Evolutionary conservation across 805 yeast species (phyloP).

Genomic region (Saccharomyces eubayanus): DNA sequence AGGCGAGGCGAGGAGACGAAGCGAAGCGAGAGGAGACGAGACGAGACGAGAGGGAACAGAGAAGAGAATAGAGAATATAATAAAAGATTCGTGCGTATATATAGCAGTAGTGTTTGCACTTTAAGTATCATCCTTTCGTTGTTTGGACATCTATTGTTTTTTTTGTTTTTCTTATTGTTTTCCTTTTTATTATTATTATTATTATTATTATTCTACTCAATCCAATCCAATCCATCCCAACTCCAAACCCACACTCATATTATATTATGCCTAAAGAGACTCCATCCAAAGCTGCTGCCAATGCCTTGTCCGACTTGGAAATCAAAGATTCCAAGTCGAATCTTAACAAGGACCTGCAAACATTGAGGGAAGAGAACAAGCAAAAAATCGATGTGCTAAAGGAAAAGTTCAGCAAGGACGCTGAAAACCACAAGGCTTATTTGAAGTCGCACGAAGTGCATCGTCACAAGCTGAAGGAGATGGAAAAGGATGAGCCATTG

Average conservation of each 20-base stretch:
- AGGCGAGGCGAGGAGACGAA: too few species aligned
- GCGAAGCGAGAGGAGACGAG: too few species aligned
- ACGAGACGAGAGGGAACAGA: too few species aligned
- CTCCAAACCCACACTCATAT: not conserved
- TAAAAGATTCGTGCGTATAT: not conserved
- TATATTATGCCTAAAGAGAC: conserved; percentile 44
- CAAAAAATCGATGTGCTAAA: conserved; percentile 15
- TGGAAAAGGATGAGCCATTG: conserved; percentile 85
- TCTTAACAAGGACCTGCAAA: conserved; percentile 36
- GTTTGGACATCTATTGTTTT: not conserved
- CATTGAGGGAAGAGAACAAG: conserved; percentile 31
- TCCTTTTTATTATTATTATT: not conserved
- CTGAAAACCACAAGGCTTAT: conserved; percentile 44
- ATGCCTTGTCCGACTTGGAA: conserved; percentile 46
- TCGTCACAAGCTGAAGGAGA: conserved; percentile 61
- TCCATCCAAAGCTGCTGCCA: conserved; percentile 59
- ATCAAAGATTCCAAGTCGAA: conserved; percentile 38
- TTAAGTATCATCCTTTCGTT: not conserved
- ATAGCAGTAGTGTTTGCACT: not conserved
- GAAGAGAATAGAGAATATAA: not conserved
- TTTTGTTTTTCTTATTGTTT: not conserved
- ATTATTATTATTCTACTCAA: not conserved
- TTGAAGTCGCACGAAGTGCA: conserved; percentile 56
- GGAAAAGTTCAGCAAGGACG: conserved; percentile 28
- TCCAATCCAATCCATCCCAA: not conserved